Conservation (phyloP, 495 filamentous ascomycete species). For the Penicillium longicatenatum region DNA sequence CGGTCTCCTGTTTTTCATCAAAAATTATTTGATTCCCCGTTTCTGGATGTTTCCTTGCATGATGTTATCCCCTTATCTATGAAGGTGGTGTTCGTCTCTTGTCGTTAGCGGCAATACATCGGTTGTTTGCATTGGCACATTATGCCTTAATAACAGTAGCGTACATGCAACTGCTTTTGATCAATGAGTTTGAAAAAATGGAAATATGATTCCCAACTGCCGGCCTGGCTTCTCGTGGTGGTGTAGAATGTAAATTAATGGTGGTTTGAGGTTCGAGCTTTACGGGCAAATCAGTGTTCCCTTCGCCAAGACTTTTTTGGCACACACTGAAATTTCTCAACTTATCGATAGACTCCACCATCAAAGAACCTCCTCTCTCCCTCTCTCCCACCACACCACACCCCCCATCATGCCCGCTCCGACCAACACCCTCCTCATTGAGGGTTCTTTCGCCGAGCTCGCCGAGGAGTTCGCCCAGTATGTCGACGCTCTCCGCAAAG, state of each 20-base stretch:
- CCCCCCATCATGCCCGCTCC: conserved; percentile 51
- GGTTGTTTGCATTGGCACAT: conserved; percentile 3
- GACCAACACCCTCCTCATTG: conserved; percentile 74
- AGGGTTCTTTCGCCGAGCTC: conserved; percentile 87
- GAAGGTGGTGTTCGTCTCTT: conserved; percentile 23
- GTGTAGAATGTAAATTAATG: background rate
- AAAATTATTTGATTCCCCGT: conserved; percentile 25
- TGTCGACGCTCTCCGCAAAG: conserved; percentile 65
- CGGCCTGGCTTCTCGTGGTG: background rate
- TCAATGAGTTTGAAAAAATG: background rate
- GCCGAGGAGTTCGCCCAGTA: conserved; percentile 86
- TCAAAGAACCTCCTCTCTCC: conserved; percentile 35
- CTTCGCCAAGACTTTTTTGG: conserved; percentile 48
- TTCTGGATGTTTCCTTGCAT: conserved; percentile 16
- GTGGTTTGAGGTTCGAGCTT: background rate
- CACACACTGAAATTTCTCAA: conserved; percentile 53
- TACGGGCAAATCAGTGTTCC: conserved; percentile 14
- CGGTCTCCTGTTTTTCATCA: conserved; percentile 5
- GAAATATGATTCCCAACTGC: background rate
- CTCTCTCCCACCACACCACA: conserved; percentile 27
- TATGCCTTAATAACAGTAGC: conserved; percentile 15
- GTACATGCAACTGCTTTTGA: background rate
- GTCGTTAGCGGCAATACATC: conserved; percentile 18
- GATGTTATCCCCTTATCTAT: conserved; percentile 24
- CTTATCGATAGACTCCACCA: conserved; percentile 49